Conservation (phyloP, 164 flowering plant genomes). For the Santalum album region DNA sequence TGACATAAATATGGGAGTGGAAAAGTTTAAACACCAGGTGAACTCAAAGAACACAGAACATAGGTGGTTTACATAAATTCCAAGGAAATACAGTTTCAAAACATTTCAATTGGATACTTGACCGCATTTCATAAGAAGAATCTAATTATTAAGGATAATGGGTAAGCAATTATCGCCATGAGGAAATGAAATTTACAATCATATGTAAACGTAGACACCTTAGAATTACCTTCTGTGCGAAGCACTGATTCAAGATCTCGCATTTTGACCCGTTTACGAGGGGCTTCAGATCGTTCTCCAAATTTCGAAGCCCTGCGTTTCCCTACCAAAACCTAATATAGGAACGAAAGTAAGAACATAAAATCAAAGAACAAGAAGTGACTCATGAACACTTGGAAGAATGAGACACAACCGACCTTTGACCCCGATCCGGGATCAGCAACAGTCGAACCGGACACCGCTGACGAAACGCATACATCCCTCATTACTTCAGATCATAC, state of each 20-base stretch:
- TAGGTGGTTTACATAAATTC: not conserved
- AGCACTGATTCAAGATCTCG: conserved; percentile 42
- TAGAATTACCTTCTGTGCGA: conserved; percentile 30
- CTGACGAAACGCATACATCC: not conserved
- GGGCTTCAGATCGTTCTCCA: conserved; percentile 20
- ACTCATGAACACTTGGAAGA: not conserved
- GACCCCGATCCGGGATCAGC: conserved; percentile 14
- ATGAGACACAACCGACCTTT: conserved; percentile 12
- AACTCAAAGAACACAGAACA: not conserved
- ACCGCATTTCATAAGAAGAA: no score
- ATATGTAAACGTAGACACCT: no score
- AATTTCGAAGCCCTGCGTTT: no score
- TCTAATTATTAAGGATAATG: no score
- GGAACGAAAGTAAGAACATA: conserved; percentile 1
- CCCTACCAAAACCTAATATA: no score
- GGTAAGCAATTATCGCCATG: no score
- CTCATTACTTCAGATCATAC: not conserved
- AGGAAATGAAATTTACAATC: no score
- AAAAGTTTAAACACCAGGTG: not conserved
- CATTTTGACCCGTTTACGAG: conserved; percentile 42
- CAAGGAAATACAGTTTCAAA: no score
- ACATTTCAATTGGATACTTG: no score
- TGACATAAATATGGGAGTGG: not conserved
- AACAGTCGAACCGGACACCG: not conserved
- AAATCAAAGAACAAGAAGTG: conserved; percentile 2